Percentiles rank a stretch among this genome's conserved stretches.
Evolutionary conservation across 2,329 filamentous ascomycete genomes (phyloP).

Genomic region (Monascus ruber): DNA sequence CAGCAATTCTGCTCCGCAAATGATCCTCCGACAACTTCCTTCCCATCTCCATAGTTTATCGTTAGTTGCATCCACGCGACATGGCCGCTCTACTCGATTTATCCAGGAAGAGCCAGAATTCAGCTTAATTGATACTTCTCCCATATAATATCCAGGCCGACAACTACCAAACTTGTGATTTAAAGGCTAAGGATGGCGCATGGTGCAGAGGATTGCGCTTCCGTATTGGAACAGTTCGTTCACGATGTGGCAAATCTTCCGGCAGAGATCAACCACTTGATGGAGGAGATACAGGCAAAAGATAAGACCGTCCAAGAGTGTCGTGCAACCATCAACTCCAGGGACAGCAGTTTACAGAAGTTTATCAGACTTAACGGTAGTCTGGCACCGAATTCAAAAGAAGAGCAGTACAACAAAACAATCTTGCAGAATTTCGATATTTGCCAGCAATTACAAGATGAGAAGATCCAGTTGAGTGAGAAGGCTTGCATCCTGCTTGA

Average conservation of each 20-base stretch:
- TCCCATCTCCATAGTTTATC: too few species aligned
- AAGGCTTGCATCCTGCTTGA: slow-evolving; percentile 50
- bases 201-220: slow-evolving; percentile 48
- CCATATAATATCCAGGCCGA: too few species aligned
- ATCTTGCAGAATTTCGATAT: slow-evolving; percentile 48
- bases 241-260: slow-evolving; percentile 54
- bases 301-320: slow-evolving; percentile 50
- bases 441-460: slow-evolving; percentile 47
- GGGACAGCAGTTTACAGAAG: slow-evolving; percentile 53
- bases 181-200: slow-evolving; percentile 28
- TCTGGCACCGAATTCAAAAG: slow-evolving; percentile 51
- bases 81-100: too few species aligned
- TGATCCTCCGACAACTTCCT: too few species aligned
- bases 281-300: slow-evolving; percentile 57
- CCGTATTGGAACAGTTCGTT: slow-evolving; percentile 54
- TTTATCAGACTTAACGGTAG: slow-evolving; percentile 54
- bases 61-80: too few species aligned
- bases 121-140: too few species aligned
- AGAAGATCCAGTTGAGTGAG: slow-evolving; percentile 50
- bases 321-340: slow-evolving; percentile 44
- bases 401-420: slow-evolving; percentile 48
- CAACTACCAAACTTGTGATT: neutral
- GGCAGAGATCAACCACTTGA: slow-evolving; percentile 53
- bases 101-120: too few species aligned
- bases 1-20: too few species aligned